These are phyloP conservation scores for Penicillium expansum DNA, from an alignment of 2,329 filamentous ascomycete species.

Conservation along the genomic window DNA sequence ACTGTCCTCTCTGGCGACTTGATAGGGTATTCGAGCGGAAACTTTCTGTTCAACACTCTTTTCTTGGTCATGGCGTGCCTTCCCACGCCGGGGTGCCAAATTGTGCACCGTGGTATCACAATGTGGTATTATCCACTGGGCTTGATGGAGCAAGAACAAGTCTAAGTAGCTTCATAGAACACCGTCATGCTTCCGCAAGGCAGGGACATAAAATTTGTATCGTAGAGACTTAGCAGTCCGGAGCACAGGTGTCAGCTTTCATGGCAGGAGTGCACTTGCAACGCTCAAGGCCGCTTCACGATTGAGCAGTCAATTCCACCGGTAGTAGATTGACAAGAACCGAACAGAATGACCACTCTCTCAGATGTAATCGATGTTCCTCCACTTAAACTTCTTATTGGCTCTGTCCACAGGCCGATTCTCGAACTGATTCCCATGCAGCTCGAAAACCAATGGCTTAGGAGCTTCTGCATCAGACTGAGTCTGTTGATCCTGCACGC, in stretches of 20 bases:
- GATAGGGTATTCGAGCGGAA: not conserved
- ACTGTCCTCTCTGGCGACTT: not conserved
- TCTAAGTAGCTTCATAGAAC: not conserved
- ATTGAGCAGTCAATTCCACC: not conserved
- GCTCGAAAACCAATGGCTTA: constrained; percentile 66
- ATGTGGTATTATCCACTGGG: not conserved
- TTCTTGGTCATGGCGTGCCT: not conserved
- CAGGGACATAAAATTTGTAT: no score
- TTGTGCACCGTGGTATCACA: not conserved
- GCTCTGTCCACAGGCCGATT: constrained; percentile 78
- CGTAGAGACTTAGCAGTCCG: not conserved
- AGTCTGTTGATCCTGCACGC: constrained; percentile 25
- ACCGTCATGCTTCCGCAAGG: not conserved
- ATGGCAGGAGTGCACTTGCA: not conserved
- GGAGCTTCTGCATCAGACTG: constrained; percentile 27
- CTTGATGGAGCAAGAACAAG: not conserved
- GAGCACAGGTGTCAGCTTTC: not conserved
- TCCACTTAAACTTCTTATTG: constrained; percentile 87
- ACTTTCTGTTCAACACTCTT: not conserved
- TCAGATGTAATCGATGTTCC: constrained; percentile 74
- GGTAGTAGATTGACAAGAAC: not conserved
- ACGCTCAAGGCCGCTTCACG: not conserved
- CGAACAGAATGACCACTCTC: not conserved
- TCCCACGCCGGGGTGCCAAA: not conserved
- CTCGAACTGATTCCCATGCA: constrained; percentile 85